Evolutionary conservation across 495 filamentous ascomycete species (phyloP).

Genomic region (Pseudoneurospora amorphoporcata): DNA sequence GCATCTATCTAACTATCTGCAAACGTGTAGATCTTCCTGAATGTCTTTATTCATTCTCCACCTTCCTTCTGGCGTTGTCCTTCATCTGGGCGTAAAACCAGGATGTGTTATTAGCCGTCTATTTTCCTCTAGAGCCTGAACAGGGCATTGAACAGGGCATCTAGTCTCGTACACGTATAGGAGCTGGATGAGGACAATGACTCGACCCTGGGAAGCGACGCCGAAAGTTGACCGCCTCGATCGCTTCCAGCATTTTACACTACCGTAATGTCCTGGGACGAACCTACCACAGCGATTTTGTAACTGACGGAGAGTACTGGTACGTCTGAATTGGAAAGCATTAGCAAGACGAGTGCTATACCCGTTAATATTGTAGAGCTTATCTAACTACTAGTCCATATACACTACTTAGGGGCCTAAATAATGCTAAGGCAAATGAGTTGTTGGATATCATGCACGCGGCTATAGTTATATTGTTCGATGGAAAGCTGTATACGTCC

Average conservation of each 20-base stretch:
- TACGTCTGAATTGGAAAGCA: background rate
- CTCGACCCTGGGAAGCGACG: background rate
- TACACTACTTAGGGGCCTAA: slow-evolving; percentile 15
- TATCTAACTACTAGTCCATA: background rate
- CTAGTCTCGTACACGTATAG: no score
- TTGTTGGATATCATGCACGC: slow-evolving; percentile 22
- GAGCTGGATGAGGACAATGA: no score
- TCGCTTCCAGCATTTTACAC: slow-evolving; percentile 27
- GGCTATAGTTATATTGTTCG: slow-evolving; percentile 29
- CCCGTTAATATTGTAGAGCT: background rate
- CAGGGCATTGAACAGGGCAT: no score
- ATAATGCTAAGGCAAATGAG: slow-evolving; percentile 24
- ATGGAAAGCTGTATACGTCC: no score
- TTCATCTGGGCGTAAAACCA: no score
- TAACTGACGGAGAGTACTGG: slow-evolving; percentile 12
- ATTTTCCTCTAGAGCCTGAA: no score
- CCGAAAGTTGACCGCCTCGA: slow-evolving; percentile 9
- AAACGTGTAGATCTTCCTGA: no score
- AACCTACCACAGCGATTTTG: slow-evolving; percentile 19
- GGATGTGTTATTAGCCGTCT: no score
- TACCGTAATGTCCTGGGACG: slow-evolving; percentile 22
- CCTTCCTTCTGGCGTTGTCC: no score
- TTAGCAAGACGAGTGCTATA: background rate
- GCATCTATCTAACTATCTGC: no score
- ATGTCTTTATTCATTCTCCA: no score